Evolutionary conservation across 2,329 filamentous ascomycete species (phyloP), one percentile per base, ranked within the genome.

Genomic region (Paraconiothyrium brasiliense): DNA sequence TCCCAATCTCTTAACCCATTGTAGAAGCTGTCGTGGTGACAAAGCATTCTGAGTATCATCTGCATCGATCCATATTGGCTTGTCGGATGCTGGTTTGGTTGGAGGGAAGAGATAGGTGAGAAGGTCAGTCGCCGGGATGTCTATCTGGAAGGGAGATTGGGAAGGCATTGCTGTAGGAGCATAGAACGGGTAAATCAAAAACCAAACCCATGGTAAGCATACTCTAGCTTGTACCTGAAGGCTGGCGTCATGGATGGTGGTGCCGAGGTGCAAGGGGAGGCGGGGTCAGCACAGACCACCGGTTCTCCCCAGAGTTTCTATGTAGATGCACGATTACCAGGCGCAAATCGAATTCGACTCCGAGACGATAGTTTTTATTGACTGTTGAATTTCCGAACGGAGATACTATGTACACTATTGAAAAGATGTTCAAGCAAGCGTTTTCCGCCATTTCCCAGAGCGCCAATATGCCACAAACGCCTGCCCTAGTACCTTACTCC

Each of bases 31-130:
- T 35, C 75, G 76, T 0, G 84, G 82, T 0, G 84, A 85, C 9
- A 87, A 74, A 35, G 76, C 82, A 39, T 78, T 76, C 8, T 66
- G 60, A 3, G 82, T 74, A 52, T 86, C 76, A 57, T 79, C 80
- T 44, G 83, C 80, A 70, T 88, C 84, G 56, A 85, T 79, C 85
- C 85, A 88, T 62, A 87, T 73, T 7, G 85, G 84, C 41, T 82
- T 77, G 55, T 83, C 74, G 35, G 82, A 80, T 22, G 76, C 71
- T 16, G 68, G 58, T 57, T 73, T 59, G 46, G 66, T 66, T 20
- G 71, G 52, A 1, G 78, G 78, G 61, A 78, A 81, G 54, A 81
- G 69, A 47, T 69, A 68, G 52, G 69, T 72, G 3, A 81, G 70
- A 54, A 81, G 70, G 70, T 84, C 84, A 56, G 76, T 82, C 61